phyloP scores from a whole-genome alignment of 331 rosid species.

The Erythrophleum ivorense region DNA sequence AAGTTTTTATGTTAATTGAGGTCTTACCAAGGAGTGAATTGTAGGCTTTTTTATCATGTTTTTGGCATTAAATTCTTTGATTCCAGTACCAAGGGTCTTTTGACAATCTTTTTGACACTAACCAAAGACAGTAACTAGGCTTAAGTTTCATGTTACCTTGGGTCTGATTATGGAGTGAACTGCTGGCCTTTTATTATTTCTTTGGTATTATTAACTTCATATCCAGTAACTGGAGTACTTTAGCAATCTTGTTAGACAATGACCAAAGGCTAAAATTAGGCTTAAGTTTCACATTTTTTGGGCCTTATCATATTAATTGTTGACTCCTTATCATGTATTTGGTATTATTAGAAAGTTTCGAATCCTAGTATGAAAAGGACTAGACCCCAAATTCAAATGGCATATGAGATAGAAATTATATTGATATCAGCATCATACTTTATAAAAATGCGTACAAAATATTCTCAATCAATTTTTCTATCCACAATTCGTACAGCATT shows the following conservation, averaged over 20 bases:
- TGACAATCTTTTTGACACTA: neutral
- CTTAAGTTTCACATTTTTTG: neutral
- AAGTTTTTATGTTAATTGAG: slow-evolving; percentile 11
- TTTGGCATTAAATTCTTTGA: neutral
- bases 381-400: neutral
- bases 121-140: neutral
- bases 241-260: neutral
- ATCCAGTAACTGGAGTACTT: neutral
- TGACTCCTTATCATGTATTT: neutral
- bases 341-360: neutral
- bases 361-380: neutral
- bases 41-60: neutral
- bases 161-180: neutral
- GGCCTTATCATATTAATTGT: neutral
- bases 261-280: neutral
- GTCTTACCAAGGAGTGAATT: neutral
- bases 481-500: neutral
- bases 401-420: neutral
- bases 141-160: neutral
- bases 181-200: neutral
- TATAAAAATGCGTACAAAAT: neutral
- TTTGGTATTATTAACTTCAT: neutral
- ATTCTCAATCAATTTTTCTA: neutral
- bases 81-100: neutral
- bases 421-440: neutral